Percentiles rank a stretch among this genome's conserved stretches.
These are phyloP conservation scores for Teratosphaeria nubilosa DNA, from an alignment of 2,329 filamentous ascomycete species.

Conservation along the genomic window DNA sequence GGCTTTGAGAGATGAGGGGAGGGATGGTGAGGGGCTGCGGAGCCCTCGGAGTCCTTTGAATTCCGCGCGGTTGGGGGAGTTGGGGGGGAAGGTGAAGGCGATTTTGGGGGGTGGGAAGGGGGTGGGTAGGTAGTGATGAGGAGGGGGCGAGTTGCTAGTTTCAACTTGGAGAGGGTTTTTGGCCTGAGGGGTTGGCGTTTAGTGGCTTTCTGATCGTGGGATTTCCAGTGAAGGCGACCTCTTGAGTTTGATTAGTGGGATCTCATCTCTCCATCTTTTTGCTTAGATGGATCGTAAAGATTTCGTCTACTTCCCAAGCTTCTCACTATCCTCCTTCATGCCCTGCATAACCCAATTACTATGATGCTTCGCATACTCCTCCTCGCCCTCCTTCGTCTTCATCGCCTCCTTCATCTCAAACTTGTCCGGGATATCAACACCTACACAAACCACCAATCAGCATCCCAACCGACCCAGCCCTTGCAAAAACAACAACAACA, in stretches of 20 bases:
- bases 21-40: neutral
- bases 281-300: neutral
- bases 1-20: too few species aligned
- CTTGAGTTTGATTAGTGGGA: neutral
- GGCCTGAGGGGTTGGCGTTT: too few species aligned
- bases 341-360: constrained; percentile 29
- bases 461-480: neutral
- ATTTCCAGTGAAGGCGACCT: neutral
- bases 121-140: too few species aligned
- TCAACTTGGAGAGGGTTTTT: too few species aligned
- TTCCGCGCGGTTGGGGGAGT: neutral
- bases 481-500: neutral
- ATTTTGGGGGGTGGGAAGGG: neutral
- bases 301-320: constrained; percentile 12
- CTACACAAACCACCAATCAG: neutral
- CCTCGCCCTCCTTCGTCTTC: constrained; percentile 28
- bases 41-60: neutral
- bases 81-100: neutral
- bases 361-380: constrained; percentile 29
- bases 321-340: constrained; percentile 30
- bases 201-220: too few species aligned
- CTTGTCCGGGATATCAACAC: constrained; percentile 25
- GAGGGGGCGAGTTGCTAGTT: too few species aligned
- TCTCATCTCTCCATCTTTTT: neutral
- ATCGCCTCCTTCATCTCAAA: constrained; percentile 30